Percentiles rank a stretch among this genome's conserved stretches.
phyloP scores from a whole-genome alignment of 2,329 filamentous ascomycete species.

The Trichoderma sp. region DNA sequence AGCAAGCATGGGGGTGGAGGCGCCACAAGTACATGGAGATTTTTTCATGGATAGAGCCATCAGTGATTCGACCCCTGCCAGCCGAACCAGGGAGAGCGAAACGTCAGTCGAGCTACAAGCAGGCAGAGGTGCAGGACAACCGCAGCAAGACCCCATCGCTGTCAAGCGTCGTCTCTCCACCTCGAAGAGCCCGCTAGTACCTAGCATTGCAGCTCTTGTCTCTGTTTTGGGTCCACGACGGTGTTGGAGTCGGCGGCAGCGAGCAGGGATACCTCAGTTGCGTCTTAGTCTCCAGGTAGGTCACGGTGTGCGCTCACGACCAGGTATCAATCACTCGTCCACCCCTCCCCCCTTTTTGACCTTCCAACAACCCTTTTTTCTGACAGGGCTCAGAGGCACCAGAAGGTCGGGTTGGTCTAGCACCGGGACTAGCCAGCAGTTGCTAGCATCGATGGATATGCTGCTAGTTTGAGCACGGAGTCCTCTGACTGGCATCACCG shows the following conservation, averaged over 20 bases:
- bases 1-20: slow-evolving; percentile 24
- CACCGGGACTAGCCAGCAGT: neutral
- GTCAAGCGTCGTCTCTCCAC: slow-evolving; percentile 21
- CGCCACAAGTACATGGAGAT: slow-evolving; percentile 17
- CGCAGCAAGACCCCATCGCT: slow-evolving; percentile 21
- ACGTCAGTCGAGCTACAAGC: slow-evolving; percentile 22
- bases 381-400: slow-evolving; percentile 22
- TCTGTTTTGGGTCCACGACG: slow-evolving; percentile 13
- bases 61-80: slow-evolving; percentile 21
- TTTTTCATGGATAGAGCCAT: slow-evolving; percentile 22
- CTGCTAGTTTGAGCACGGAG: neutral
- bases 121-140: slow-evolving; percentile 18
- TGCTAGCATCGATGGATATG: neutral
- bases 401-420: slow-evolving; percentile 20
- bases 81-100: slow-evolving; percentile 16
- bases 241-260: slow-evolving; percentile 18
- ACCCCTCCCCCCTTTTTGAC: neutral
- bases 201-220: slow-evolving; percentile 19
- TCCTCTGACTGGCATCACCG: neutral
- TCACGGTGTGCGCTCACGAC: slow-evolving; percentile 15
- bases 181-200: slow-evolving; percentile 15
- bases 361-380: slow-evolving; percentile 7
- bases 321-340: neutral
- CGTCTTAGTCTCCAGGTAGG: slow-evolving; percentile 15
- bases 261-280: slow-evolving; percentile 21